phyloP scores from a whole-genome alignment of 768 basidiomycete genomes.

The Phlebiopsis flavidoalba region DNA sequence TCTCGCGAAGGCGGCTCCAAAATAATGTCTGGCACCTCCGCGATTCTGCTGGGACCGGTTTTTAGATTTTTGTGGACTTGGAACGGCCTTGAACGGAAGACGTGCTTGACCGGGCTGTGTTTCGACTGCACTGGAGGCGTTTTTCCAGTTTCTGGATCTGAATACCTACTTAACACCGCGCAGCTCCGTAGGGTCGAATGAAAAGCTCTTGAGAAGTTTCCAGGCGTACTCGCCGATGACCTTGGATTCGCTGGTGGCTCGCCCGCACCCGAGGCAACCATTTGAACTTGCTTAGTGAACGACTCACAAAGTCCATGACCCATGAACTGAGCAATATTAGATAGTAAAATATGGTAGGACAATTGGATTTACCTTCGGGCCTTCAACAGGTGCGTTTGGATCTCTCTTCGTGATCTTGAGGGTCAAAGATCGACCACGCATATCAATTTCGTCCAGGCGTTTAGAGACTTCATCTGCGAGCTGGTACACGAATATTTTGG shows the following conservation, averaged over 20 bases:
- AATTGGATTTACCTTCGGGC: constrained; percentile 66
- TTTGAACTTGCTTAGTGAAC: constrained; percentile 67
- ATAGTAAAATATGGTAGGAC: background rate
- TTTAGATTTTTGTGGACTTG: constrained; percentile 5
- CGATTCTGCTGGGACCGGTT: background rate
- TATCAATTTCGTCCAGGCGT: constrained; percentile 61
- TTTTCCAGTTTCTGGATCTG: constrained; percentile 88
- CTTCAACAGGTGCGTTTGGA: constrained; percentile 80
- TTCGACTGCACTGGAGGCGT: constrained; percentile 26
- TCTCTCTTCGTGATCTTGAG: constrained; percentile 88
- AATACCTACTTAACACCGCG: constrained; percentile 88
- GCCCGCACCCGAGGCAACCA: constrained; percentile 56
- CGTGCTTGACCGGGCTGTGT: constrained; percentile 50
- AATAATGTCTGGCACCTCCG: constrained; percentile 12
- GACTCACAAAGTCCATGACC: constrained; percentile 85
- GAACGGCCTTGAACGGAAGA: constrained; percentile 48
- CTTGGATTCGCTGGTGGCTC: constrained; percentile 66
- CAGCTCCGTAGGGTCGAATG: constrained; percentile 81
- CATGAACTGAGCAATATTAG: constrained; percentile 55
- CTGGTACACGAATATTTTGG: constrained; percentile 69
- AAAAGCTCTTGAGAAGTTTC: constrained; percentile 65
- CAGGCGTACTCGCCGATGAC: constrained; percentile 76
- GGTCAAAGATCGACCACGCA: constrained; percentile 72
- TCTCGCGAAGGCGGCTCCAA: constrained; percentile 32
- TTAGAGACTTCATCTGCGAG: constrained; percentile 75